Evolutionary conservation across 1,139 yeast species (phyloP), one percentile per base, ranked within the genome.

Genomic region (Meyerozyma sp.): DNA sequence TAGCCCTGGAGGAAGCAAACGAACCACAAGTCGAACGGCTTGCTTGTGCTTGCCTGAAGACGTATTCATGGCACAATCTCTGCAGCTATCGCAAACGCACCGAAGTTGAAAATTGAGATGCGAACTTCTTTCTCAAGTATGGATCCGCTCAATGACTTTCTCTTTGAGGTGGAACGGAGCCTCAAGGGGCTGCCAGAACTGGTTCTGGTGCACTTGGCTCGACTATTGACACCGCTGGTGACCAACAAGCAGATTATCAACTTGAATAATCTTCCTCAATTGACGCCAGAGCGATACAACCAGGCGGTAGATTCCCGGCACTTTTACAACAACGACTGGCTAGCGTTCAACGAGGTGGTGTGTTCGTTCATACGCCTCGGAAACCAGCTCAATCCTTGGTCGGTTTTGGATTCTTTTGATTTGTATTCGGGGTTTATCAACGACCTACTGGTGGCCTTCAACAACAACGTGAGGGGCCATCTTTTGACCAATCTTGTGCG

Each of bases 361-460:
- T 60, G 63, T 2, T 65, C 77, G 25, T 86, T 82, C 56, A 57
- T 86, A 18, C 56, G 62, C 30, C 68, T 80, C 42, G 66, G 81
- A 36, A 64, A 75, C 39, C 81, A 80, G 48, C 59, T 84, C 40
- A 77, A 84, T 50, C 88, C 93, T 0, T 66, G 77, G 69, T 77
- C 86, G 2, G 49, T 71, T 2, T 58, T 75, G 8, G 73, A 68
- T 29, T 78, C 87, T 11, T 84, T 82, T 54, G 90, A 84, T 54
- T 61, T 81, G 35, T 73, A 79, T 50, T 70, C 82, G 5, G 63
- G 63, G 23, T 80, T 69, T 51, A 60, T 79, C 39, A 76, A 76
- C 44, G 78, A 79, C 47, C 57, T 84, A 36, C 75, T 85, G 9
- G 63, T 77, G 6, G 85, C 89, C 1, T 78, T 84, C 54, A 70